phyloP scores from a whole-genome alignment of 2,329 filamentous ascomycete species.

The Sporothrix sp. region DNA sequence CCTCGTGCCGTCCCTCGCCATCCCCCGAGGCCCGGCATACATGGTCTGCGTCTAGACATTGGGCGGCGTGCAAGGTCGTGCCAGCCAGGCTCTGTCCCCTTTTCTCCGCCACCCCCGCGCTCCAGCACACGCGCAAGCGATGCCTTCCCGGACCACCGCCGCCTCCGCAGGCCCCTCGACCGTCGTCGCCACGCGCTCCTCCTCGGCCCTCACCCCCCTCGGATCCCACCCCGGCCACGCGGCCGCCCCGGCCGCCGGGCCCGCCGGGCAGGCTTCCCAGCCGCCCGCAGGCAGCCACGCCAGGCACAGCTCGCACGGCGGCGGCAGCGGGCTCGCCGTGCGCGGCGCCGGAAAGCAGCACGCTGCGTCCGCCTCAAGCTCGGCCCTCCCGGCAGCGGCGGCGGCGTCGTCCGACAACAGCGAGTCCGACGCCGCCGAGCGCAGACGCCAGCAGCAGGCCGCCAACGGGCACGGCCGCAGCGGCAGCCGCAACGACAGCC shows the following conservation, averaged over 20 bases:
- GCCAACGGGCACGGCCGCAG: slow-evolving; percentile 10
- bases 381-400: not conserved
- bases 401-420: slow-evolving; percentile 4
- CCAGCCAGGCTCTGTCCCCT: not conserved
- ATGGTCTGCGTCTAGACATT: slow-evolving; percentile 5
- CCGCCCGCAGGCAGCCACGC: slow-evolving; percentile 1
- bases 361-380: not conserved
- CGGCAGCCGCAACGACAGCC: slow-evolving; percentile 22
- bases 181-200: not conserved
- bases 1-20: no score
- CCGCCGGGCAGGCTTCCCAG: not conserved
- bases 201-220: slow-evolving; percentile 2
- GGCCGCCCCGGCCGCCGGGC: not conserved
- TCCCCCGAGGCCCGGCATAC: not conserved
- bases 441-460: slow-evolving; percentile 20
- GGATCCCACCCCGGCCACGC: slow-evolving; percentile 6
- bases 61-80: slow-evolving; percentile 1
- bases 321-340: slow-evolving; percentile 10
- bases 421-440: slow-evolving; percentile 22
- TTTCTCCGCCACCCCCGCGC: not conserved
- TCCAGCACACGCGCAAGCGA: not conserved
- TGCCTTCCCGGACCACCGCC: slow-evolving; percentile 12
- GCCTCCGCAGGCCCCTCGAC: not conserved
- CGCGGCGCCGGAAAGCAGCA: slow-evolving; percentile 4
- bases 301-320: slow-evolving; percentile 9